phyloP scores from a whole-genome alignment of 148 eudicot genomes.

The Selenicereus undatus region DNA sequence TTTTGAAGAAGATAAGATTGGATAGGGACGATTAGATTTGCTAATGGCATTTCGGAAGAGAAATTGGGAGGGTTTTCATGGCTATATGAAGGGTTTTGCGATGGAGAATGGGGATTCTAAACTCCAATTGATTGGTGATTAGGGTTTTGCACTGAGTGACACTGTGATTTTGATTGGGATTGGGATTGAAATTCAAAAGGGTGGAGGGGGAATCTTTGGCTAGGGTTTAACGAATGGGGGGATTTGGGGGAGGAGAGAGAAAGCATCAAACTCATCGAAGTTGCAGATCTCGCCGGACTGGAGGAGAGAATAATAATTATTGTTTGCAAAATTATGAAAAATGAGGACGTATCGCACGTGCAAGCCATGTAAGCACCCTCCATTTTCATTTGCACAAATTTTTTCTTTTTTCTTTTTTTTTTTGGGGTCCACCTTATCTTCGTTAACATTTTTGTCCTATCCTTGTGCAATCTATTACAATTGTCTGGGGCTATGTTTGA shows the following conservation, averaged over 20 bases:
- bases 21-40: background rate
- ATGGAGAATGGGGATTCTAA: background rate
- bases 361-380: constrained; percentile 5
- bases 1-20: constrained; percentile 11
- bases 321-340: constrained; percentile 1
- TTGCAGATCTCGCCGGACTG: constrained; percentile 10
- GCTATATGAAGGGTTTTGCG: background rate
- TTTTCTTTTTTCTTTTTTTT: too few species aligned
- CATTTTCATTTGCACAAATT: background rate
- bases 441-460: too few species aligned
- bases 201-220: constrained; percentile 4
- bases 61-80: background rate
- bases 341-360: constrained; percentile 19
- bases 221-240: constrained; percentile 10
- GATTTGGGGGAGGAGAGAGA: background rate
- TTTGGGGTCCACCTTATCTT: too few species aligned
- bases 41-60: constrained; percentile 5
- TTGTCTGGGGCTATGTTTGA: too few species aligned
- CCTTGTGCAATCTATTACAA: too few species aligned
- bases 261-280: constrained; percentile 25
- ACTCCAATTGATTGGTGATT: background rate
- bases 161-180: background rate
- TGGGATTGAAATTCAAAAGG: background rate
- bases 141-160: background rate
- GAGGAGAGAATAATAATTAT: background rate